Base-by-base conservation (phyloP, 441 rosid genomes). In the Breynia disticha region DNA sequence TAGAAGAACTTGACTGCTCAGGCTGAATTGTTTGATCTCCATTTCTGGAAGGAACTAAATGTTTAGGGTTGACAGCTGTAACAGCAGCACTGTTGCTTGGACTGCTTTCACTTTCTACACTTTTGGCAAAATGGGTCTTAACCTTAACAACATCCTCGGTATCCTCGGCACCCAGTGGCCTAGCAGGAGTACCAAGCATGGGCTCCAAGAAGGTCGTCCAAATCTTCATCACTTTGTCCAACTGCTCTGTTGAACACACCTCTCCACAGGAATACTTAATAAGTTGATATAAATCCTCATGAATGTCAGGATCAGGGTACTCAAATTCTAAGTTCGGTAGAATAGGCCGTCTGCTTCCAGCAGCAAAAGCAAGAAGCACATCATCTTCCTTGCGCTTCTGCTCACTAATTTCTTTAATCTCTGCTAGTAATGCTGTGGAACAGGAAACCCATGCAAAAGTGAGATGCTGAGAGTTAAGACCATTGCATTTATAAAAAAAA, bases 201-300 rank as follows among this genome's bases (percentile, higher is more conserved):
- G 95, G 97, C 64, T 90, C 99, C 77, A 95, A 64, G 71, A 95
- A 86, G 28, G 84, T 82, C 60, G 86, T 90, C 97, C 99, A 95
- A 49, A 95, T 73, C 70, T 82, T 90, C 86, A 90, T 80, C 53
- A 82, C 85, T 74, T 87, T 86, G 64, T 87, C 95, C 62, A 86
- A 61, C 75, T 86, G 95, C 54, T 95, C 99, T n/a, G 83, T 70
- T 56, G 99, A 67, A 72, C 97, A 90, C 76, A 90, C 85, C 77
- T 95, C 97, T 65, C 84, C 91, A 58, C 94, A 87, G 1, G 97
- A 90, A 76, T 80, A 90, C 72, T 90, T 90, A 59, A 95, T 74
- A 46, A 95, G 94, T 79, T 90, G 96, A 73, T 84, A 87, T 44
- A 95, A 60, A 77, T 95, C 97, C 73, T 90, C 99, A 52, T 95